Base-by-base conservation (phyloP, 352 stramenopile genomes). In the Phytophthora ohioensis region DNA sequence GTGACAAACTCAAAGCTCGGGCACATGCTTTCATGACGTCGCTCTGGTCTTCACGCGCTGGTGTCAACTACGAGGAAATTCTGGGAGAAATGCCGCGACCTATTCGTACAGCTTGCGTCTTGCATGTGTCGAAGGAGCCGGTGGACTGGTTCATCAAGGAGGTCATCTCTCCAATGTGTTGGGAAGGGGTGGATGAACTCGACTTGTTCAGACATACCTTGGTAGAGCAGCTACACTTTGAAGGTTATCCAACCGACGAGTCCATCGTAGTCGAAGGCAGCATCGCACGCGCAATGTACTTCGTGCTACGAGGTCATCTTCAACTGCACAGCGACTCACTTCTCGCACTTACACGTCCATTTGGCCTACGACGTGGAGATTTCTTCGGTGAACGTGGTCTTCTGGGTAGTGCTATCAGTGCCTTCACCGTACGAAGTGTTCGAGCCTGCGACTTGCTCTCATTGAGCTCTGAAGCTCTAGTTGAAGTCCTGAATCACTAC, bases 351-450 rank as follows among this genome's bases (percentile, higher is more conserved):
- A 60, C 55, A 3, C 63, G 49, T 32, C 75, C 71, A 4, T 61
- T 77, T 12, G 60, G 51, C 4, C 62, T 80, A 10, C 69, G 66
- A 7, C 68, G 72, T 5, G 84, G 84, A 0, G 79, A 86, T 46
- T 91, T 73, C 56, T 91, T 93, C 34, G 84, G 86, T n/a, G 81
- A 93, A 31, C 66, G 69, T 6, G 84, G 84, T 0, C 49, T 93
- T 15, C 73, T 92, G 0, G 80, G 78, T 0, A 85, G 78, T 46
- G 74, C 82, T 0, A 81, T 89, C 39, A 81, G 72, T 46, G 45
- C 57, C 4, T 81, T 70, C 42, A 81, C 78, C 0, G 75, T 91
- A 9, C 57, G 51, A 46, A 75, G 62, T 9, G 64, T 82, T 3
- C 59, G 71, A 10, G 72, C 71, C 1, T 82, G 71, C 35, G 71